phyloP scores from a whole-genome alignment of 768 basidiomycete species.

The Chlorophyllum brunneum region DNA sequence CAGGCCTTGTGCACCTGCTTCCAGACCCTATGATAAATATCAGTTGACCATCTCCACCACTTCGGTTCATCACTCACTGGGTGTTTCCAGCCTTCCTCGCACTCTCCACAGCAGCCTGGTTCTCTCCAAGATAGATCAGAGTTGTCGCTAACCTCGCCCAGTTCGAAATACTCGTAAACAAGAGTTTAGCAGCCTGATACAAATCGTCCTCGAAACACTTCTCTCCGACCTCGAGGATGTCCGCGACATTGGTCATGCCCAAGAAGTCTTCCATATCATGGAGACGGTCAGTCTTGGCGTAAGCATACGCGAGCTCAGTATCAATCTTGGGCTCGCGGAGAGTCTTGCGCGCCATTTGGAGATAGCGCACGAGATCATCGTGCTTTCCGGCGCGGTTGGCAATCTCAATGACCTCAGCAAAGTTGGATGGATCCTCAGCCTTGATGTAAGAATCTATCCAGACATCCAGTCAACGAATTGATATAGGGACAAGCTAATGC shows the following conservation, averaged over 20 bases:
- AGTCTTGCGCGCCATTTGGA: conserved; percentile 98
- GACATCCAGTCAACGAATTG: neutral
- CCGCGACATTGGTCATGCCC: conserved; percentile 97
- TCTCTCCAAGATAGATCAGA: conserved; percentile 96
- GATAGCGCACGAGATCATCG: conserved; percentile 91
- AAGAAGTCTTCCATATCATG: conserved; percentile 99
- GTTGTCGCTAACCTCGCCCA: conserved; percentile 99
- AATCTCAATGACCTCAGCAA: conserved; percentile 93
- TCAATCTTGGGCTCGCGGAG: conserved; percentile 97
- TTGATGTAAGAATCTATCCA: conserved; percentile 91
- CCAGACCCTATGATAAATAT: conserved; percentile 71
- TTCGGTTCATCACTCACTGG: conserved; percentile 55
- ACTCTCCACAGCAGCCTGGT: conserved; percentile 97
- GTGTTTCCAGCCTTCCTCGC: conserved; percentile 99
- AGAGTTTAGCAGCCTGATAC: conserved; percentile 93
- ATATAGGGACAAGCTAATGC: neutral
- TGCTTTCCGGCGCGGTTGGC: conserved; percentile 90
- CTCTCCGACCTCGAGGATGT: conserved; percentile 94
- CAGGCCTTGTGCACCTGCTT: conserved; percentile 99
- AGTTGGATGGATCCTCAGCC: conserved; percentile 93
- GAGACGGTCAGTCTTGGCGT: conserved; percentile 90
- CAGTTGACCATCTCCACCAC: conserved; percentile 10
- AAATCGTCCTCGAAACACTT: conserved; percentile 99
- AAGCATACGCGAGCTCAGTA: conserved; percentile 96
- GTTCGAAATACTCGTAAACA: conserved; percentile 97